phyloP scores from a whole-genome alignment of 2,329 filamentous ascomycete species.

The Bisporella sp. region DNA sequence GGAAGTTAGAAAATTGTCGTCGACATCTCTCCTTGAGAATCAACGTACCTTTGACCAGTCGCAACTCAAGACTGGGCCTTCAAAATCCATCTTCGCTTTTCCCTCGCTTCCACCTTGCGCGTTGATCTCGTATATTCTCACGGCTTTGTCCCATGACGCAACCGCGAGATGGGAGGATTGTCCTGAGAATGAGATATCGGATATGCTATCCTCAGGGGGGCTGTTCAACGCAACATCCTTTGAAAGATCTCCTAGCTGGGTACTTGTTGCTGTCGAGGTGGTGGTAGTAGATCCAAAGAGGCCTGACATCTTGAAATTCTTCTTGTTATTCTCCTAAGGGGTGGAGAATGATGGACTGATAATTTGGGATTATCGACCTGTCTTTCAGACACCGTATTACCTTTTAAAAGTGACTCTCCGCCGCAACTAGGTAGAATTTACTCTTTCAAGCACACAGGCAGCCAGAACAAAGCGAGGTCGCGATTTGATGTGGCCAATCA shows the following conservation, averaged over 20 bases:
- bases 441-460: too few relatives aligned
- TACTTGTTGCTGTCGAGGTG: conserved; percentile 41
- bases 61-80: conserved; percentile 74
- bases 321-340: background rate
- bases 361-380: background rate
- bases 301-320: conserved; percentile 49
- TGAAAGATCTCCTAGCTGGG: conserved; percentile 83
- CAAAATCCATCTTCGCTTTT: conserved; percentile 80
- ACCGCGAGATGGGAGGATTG: conserved; percentile 77
- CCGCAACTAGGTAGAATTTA: too few relatives aligned
- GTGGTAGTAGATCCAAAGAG: conserved; percentile 47
- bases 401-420: too few relatives aligned
- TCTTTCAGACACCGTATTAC: too few relatives aligned
- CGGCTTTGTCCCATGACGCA: conserved; percentile 95
- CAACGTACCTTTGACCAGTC: conserved; percentile 75
- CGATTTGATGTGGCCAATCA: too few relatives aligned
- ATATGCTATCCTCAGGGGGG: conserved; percentile 83
- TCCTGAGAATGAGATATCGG: conserved; percentile 77
- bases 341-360: background rate
- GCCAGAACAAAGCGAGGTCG: too few relatives aligned
- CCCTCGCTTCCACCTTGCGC: conserved; percentile 71
- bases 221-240: conserved; percentile 75
- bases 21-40: background rate
- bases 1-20: conserved; percentile 6
- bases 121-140: conserved; percentile 91